Evolutionary conservation across 129 eudicot genomes (phyloP).

Genomic region (Artemisia tridentata): DNA sequence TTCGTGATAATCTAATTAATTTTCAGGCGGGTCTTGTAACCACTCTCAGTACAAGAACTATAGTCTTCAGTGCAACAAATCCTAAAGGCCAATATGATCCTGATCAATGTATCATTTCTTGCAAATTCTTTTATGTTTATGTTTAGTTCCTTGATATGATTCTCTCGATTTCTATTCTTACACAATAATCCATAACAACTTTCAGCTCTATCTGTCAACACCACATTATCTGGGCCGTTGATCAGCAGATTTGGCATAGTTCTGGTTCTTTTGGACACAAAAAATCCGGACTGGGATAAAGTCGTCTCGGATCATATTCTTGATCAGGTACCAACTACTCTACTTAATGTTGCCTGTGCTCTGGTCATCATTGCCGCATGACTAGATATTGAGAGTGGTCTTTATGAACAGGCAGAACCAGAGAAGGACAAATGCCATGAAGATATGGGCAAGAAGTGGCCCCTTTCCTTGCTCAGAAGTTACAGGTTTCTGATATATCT

Average conservation of each 20-base stretch:
- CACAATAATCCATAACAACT: slow-evolving; percentile 19
- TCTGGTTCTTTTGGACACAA: slow-evolving; percentile 89
- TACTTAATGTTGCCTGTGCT: slow-evolving; percentile 18
- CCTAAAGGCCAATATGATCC: slow-evolving; percentile 99
- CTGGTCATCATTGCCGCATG: slow-evolving; percentile 18
- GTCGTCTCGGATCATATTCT: slow-evolving; percentile 97
- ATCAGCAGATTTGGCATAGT: slow-evolving; percentile 98
- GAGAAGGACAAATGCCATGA: slow-evolving; percentile 49
- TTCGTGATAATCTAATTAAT: slow-evolving; percentile 13
- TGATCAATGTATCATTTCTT: slow-evolving; percentile 60
- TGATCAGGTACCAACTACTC: slow-evolving; percentile 53
- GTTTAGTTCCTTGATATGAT: neutral
- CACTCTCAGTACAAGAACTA: slow-evolving; percentile 84
- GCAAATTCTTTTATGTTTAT: neutral
- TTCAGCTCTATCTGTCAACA: slow-evolving; percentile 88
- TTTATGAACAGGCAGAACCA: slow-evolving; percentile 54
- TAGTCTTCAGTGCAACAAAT: slow-evolving; percentile 98
- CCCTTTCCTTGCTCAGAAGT: slow-evolving; percentile 89
- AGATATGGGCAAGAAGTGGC: slow-evolving; percentile 60
- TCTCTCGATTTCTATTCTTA: too few relatives aligned
- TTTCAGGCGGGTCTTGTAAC: slow-evolving; percentile 98
- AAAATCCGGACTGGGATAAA: slow-evolving; percentile 95
- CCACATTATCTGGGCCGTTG: slow-evolving; percentile 93
- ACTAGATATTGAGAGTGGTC: slow-evolving; percentile 13
- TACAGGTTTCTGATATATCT: slow-evolving; percentile 11